Evolutionary conservation across 331 rosid species (phyloP).

Genomic region (Prunus yedoensis): DNA sequence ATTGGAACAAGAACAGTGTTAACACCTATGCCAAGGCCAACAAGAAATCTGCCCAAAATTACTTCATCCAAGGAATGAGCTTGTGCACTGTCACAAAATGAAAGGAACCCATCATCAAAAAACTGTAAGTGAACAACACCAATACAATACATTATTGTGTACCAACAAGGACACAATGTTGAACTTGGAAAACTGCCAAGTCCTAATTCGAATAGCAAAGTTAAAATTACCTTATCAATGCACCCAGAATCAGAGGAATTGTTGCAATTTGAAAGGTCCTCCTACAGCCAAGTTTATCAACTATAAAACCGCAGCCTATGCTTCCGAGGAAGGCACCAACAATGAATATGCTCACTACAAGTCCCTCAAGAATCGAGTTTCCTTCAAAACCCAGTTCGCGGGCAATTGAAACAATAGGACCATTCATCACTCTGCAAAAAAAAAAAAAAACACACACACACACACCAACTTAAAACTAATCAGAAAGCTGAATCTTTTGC

Average conservation of each 20-base stretch:
- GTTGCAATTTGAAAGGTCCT: conserved; percentile 73
- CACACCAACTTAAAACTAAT: neutral
- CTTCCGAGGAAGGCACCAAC: conserved; percentile 92
- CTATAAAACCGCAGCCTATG: conserved; percentile 63
- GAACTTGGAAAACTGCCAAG: neutral
- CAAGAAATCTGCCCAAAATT: conserved; percentile 88
- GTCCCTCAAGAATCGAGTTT: conserved; percentile 77
- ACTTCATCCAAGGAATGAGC: conserved; percentile 74
- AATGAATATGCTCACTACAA: conserved; percentile 85
- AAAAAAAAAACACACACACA: neutral
- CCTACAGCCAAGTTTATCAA: conserved; percentile 84
- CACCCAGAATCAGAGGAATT: conserved; percentile 80
- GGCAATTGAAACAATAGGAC: conserved; percentile 83
- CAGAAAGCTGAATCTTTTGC: neutral
- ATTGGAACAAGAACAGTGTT: conserved; percentile 86
- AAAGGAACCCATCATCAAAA: conserved; percentile 20
- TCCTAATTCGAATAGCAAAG: neutral
- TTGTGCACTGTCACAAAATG: conserved; percentile 61
- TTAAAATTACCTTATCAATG: conserved; percentile 56
- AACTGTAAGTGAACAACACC: neutral
- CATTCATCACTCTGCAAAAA: conserved; percentile 73
- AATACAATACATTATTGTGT: neutral
- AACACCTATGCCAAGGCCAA: conserved; percentile 93
- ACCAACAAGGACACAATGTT: neutral
- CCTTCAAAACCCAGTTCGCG: conserved; percentile 90